Conservation (phyloP, 2,329 filamentous ascomycete species). For the Aspergillus fischeri region DNA sequence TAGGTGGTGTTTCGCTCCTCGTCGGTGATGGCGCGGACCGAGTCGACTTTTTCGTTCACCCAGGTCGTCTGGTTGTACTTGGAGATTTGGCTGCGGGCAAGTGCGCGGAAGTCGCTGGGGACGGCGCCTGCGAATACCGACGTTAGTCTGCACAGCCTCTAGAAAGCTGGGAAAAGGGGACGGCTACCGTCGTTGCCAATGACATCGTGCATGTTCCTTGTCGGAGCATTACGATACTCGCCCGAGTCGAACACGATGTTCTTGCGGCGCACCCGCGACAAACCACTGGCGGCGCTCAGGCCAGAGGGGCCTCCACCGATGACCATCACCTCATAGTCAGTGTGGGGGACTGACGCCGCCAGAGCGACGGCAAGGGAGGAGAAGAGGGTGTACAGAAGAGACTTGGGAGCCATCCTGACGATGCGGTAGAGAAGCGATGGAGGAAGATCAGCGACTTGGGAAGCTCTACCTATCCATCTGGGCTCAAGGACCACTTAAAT, state of each 20-base stretch:
- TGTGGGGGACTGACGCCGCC: constrained; percentile 23
- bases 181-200: constrained; percentile 55
- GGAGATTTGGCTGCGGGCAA: constrained; percentile 51
- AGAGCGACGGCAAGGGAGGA: constrained; percentile 17
- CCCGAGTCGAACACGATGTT: constrained; percentile 57
- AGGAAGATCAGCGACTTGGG: background rate
- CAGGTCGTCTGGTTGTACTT: constrained; percentile 50
- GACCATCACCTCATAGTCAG: constrained; percentile 53
- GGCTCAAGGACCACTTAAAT: background rate
- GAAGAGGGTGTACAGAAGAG: constrained; percentile 22
- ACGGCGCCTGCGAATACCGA: constrained; percentile 43
- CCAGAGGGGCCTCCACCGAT: constrained; percentile 57
- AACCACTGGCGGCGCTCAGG: constrained; percentile 51
- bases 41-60: constrained; percentile 51
- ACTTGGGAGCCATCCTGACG: constrained; percentile 15
- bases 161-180: background rate
- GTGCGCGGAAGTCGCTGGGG: constrained; percentile 52
- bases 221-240: constrained; percentile 54
- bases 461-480: background rate
- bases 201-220: constrained; percentile 59
- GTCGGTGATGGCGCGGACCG: constrained; percentile 22
- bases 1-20: constrained; percentile 35
- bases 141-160: background rate
- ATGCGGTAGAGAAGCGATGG: background rate
- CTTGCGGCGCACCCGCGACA: constrained; percentile 56